Conservation (phyloP, 257 asterid genomes). For the Galeopsis tetrahit region DNA sequence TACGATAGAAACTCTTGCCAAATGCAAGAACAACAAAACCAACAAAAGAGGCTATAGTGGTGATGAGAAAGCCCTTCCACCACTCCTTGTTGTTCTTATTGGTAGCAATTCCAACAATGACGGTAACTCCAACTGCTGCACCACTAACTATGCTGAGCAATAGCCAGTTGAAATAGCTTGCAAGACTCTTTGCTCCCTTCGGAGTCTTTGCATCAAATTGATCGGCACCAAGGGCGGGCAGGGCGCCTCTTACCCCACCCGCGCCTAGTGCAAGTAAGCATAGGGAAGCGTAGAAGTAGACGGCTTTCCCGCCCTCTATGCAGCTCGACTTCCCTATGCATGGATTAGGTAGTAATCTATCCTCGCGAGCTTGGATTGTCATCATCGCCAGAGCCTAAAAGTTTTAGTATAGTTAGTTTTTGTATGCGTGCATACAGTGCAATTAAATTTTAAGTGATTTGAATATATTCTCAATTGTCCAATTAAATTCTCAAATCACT, state of each 20-base stretch:
- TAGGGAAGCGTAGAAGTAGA: slow-evolving; percentile 56
- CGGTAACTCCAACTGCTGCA: slow-evolving; percentile 59
- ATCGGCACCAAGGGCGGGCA: slow-evolving; percentile 85
- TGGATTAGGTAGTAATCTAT: slow-evolving; percentile 50
- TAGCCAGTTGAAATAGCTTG: slow-evolving; percentile 72
- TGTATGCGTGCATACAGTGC: no score
- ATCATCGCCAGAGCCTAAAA: slow-evolving; percentile 55
- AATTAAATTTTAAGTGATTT: no score
- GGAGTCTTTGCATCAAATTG: slow-evolving; percentile 67
- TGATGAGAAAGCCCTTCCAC: slow-evolving; percentile 77
- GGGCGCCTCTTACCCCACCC: slow-evolving; percentile 64
- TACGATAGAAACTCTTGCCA: slow-evolving; percentile 62
- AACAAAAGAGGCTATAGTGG: slow-evolving; percentile 34
- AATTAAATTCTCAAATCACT: no score
- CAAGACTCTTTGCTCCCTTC: slow-evolving; percentile 56
- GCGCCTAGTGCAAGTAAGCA: slow-evolving; percentile 62
- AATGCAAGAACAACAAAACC: slow-evolving; percentile 48
- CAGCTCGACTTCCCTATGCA: slow-evolving; percentile 50
- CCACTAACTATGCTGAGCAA: slow-evolving; percentile 57
- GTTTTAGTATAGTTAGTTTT: background rate
- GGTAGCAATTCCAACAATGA: slow-evolving; percentile 65
- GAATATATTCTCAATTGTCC: no score
- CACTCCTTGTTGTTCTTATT: slow-evolving; percentile 47
- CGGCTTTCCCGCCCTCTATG: slow-evolving; percentile 52
- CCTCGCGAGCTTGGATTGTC: slow-evolving; percentile 61